These are phyloP conservation scores for Kazachstania kunashirensis DNA, from an alignment of 805 yeast species.

Conservation along the genomic window DNA sequence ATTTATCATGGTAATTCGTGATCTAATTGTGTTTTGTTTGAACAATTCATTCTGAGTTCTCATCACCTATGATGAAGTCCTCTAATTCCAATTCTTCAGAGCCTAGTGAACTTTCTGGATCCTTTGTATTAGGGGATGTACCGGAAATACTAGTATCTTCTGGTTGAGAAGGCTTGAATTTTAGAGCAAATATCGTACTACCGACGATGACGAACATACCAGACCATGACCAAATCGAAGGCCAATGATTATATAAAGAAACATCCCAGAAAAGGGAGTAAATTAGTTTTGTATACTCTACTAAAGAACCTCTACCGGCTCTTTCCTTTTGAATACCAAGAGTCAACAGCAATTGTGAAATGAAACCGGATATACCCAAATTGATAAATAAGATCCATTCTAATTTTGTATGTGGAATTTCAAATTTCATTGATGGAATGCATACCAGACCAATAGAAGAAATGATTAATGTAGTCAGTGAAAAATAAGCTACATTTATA, in stretches of 20 bases:
- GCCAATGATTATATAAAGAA: slow-evolving; percentile 61
- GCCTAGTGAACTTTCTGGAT: neutral
- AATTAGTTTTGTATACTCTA: slow-evolving; percentile 67
- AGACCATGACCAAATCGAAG: slow-evolving; percentile 53
- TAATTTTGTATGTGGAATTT: slow-evolving; percentile 45
- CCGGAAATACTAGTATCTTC: neutral
- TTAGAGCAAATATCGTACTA: slow-evolving; percentile 53
- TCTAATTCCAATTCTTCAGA: neutral
- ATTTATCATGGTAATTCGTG: no score
- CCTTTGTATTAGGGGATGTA: neutral
- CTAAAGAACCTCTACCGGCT: slow-evolving; percentile 67
- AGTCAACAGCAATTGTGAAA: slow-evolving; percentile 70
- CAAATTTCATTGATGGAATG: slow-evolving; percentile 51
- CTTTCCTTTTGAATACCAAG: slow-evolving; percentile 74
- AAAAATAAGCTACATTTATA: slow-evolving; percentile 67
- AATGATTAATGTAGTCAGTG: slow-evolving; percentile 48
- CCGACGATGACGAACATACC: slow-evolving; percentile 64
- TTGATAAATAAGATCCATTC: slow-evolving; percentile 58
- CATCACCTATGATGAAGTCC: slow-evolving; percentile 1
- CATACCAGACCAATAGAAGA: slow-evolving; percentile 43
- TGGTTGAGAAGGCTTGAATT: slow-evolving; percentile 34
- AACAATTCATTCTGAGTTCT: no score
- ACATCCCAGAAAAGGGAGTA: slow-evolving; percentile 73
- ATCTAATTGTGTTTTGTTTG: no score
- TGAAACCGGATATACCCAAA: slow-evolving; percentile 71